Base-by-base conservation (phyloP, 2,329 filamentous ascomycete species). In the Epichloe uncinata region DNA sequence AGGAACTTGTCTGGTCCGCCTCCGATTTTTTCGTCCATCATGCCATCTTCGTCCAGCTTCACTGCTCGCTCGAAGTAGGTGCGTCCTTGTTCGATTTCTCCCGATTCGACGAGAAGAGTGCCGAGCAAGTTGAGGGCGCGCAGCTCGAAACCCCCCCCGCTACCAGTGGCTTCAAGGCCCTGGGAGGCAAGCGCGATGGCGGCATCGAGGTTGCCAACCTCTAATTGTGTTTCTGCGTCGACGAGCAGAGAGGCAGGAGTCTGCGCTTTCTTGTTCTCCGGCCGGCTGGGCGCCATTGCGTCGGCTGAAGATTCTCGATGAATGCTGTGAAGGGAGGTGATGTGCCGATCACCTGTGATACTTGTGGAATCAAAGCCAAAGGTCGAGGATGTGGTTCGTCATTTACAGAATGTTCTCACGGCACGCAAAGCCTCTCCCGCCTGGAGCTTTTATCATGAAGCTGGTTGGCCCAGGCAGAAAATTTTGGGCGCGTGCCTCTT, bases 1-100 rank as follows among this genome's bases (percentile, higher is more conserved):
- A 97, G 70, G 62, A 96, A 97, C 69, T 96, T 97, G 63, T 97
- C 91, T 0, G 89, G 81, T 1, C 90, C 90, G 30, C 87, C 88
- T 45, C 89, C 90, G 47, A 82, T 65, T 38, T 79, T 77, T 60
- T 88, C 84, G 16, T 84, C 77, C 52, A 81, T 70, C 38, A 72
- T 68, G 16, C 91, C 93, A 51, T 90, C 79, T 22, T 82, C 75
- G 63, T 98, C 93, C 36, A 93, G 75, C 49, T 75, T 71, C 37
- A 85, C 84, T 0, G 93, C 88, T 43, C 78, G 74, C 53, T 81
- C 65, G 60, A 96, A 95, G 60, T 80, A 83, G 44, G 73, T 68
- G 52, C 84, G 76, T 41, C 91, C 91, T 15, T 78, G 70, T 48
- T 91, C 84, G 49, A 86, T 74, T 42, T 96, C 87, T 54, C 93